A percentile compares a stretch with the other conserved stretches of the same genome.
Evolutionary conservation across 1,284 basidiomycete genomes (phyloP).

Genomic region (Apiotrichum brassicae): DNA sequence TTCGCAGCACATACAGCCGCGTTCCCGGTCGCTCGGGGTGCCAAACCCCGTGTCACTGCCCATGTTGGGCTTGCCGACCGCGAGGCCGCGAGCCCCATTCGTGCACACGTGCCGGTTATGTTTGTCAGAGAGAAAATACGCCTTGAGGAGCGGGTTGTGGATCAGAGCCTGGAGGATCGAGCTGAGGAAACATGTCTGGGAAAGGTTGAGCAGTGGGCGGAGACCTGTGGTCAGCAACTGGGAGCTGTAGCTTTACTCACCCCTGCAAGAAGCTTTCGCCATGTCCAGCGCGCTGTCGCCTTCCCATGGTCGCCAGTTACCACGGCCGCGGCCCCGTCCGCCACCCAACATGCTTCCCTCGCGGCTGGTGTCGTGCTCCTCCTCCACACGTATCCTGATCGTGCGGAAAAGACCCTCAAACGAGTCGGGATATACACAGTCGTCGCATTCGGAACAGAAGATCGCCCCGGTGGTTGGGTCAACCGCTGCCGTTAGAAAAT

Average conservation of each 20-base stretch:
- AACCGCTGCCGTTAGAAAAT: conserved; percentile 48
- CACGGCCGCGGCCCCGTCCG: conserved; percentile 32
- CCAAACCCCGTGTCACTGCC: background rate
- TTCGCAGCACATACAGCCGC: conserved; percentile 82
- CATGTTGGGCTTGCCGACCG: conserved; percentile 30
- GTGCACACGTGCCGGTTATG: conserved; percentile 41
- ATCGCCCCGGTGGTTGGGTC: conserved; percentile 57
- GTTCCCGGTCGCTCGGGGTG: conserved; percentile 47
- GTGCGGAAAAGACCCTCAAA: conserved; percentile 49
- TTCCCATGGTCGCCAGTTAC: conserved; percentile 31
- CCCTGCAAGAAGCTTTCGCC: conserved; percentile 23
- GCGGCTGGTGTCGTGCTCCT: conserved; percentile 53
- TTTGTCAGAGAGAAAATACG: conserved; percentile 77
- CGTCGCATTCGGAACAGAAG: conserved; percentile 57
- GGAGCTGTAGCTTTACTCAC: conserved; percentile 12
- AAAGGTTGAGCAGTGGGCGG: conserved; percentile 78
- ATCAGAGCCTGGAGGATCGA: conserved; percentile 87
- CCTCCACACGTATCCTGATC: conserved; percentile 51
- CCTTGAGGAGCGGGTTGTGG: conserved; percentile 84
- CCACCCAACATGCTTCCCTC: conserved; percentile 51
- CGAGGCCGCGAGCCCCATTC: conserved; percentile 28
- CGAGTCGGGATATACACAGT: conserved; percentile 54
- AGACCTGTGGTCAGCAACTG: conserved; percentile 52
- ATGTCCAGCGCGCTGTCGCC: conserved; percentile 9
- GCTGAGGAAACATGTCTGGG: conserved; percentile 89